Conservation (phyloP, 805 yeast genomes). For the Candida arabinofermentans region DNA sequence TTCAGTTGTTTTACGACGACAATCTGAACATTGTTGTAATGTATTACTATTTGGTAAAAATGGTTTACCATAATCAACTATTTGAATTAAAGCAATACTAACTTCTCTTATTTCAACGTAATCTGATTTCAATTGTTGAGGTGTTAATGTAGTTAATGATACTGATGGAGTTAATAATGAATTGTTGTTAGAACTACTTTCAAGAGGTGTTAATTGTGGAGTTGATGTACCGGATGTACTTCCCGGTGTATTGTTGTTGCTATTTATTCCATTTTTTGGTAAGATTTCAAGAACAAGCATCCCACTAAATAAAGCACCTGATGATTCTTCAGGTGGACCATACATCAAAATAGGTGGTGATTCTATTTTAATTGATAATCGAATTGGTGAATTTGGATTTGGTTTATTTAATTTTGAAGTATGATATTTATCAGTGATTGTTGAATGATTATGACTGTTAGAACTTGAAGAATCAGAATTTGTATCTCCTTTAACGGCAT, state of each 20-base stretch:
- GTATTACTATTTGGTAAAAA: slow-evolving; percentile 51
- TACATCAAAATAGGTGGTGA: slow-evolving; percentile 88
- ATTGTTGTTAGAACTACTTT: neutral
- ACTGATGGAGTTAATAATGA: slow-evolving; percentile 12
- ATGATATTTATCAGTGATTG: slow-evolving; percentile 23
- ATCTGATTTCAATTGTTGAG: slow-evolving; percentile 25
- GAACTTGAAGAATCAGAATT: neutral
- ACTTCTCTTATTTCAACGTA: slow-evolving; percentile 55
- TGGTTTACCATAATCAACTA: slow-evolving; percentile 61
- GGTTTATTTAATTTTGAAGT: slow-evolving; percentile 22
- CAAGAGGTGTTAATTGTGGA: slow-evolving; percentile 1
- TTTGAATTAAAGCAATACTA: slow-evolving; percentile 67
- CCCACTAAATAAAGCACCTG: slow-evolving; percentile 87
- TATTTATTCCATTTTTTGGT: slow-evolving; percentile 6
- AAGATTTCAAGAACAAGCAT: slow-evolving; percentile 56
- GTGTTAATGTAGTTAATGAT: slow-evolving; percentile 20
- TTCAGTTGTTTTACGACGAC: slow-evolving; percentile 51
- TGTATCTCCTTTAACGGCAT: slow-evolving; percentile 6
- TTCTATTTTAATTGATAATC: slow-evolving; percentile 63
- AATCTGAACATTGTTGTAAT: slow-evolving; percentile 52
- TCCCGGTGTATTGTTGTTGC: neutral
- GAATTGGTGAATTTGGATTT: slow-evolving; percentile 23
- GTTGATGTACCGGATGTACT: neutral
- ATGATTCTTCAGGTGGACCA: slow-evolving; percentile 71
- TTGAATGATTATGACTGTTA: neutral